Conservation (phyloP, 2,329 filamentous ascomycete species). For the Alternaria novae-zelandiae region DNA sequence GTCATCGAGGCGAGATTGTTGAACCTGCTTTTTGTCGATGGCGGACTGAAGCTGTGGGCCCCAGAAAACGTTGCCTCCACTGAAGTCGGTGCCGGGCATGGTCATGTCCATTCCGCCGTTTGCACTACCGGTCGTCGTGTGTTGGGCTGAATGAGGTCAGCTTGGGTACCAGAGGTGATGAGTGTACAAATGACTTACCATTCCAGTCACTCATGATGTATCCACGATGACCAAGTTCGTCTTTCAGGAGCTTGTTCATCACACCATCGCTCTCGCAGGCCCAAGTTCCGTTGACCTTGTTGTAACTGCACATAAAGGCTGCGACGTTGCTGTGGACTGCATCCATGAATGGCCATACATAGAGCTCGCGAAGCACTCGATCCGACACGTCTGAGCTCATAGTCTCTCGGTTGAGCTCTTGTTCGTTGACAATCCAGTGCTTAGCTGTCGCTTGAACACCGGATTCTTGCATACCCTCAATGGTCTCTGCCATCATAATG, state of each 20-base stretch:
- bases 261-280: conserved; percentile 58
- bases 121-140: conserved; percentile 52
- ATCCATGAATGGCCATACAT: conserved; percentile 80
- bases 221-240: conserved; percentile 58
- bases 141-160: conserved; percentile 46
- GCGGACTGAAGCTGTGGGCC: conserved; percentile 61
- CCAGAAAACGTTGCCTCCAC: conserved; percentile 59
- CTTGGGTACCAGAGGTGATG: neutral
- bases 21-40: conserved; percentile 56
- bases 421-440: conserved; percentile 69
- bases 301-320: conserved; percentile 56
- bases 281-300: conserved; percentile 57
- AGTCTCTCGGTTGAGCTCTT: conserved; percentile 61
- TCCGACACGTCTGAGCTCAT: conserved; percentile 69
- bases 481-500: conserved; percentile 51
- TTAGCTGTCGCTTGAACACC: conserved; percentile 53
- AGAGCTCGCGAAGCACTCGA: conserved; percentile 76
- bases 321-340: conserved; percentile 70
- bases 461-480: conserved; percentile 53
- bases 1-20: conserved; percentile 50
- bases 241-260: conserved; percentile 59
- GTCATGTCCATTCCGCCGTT: conserved; percentile 60
- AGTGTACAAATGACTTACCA: conserved; percentile 15
- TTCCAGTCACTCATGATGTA: conserved; percentile 56
- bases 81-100: conserved; percentile 60